A percentile compares a stretch with the other conserved stretches of the same genome.
Conservation (phyloP, 1,139 yeast species). For the Geotrichum klebahnii region DNA sequence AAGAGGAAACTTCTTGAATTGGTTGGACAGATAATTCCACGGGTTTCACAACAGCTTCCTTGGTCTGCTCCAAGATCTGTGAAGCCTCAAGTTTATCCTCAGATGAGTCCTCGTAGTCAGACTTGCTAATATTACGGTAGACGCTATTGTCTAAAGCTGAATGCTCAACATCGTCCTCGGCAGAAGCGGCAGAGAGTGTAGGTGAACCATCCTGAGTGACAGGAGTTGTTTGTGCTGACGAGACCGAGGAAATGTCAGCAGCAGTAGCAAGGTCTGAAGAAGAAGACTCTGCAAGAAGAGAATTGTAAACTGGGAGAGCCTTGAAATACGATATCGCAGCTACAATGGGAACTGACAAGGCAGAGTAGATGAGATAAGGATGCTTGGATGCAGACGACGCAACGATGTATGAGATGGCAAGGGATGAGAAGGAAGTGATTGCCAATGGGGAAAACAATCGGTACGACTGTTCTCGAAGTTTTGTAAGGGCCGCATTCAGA, state of each 20-base stretch:
- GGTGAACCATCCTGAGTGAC: constrained; percentile 1
- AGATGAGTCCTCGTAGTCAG: constrained; percentile 19
- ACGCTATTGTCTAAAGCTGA: constrained; percentile 31
- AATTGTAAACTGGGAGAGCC: constrained; percentile 10
- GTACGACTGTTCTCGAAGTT: constrained; percentile 3
- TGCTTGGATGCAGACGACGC: constrained; percentile 30
- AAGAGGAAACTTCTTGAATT: background rate
- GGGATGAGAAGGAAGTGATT: constrained; percentile 25
- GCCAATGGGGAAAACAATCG: constrained; percentile 22
- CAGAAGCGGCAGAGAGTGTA: background rate
- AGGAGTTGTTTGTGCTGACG: background rate
- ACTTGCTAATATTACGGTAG: constrained; percentile 23
- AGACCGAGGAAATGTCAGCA: background rate
- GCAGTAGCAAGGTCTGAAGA: constrained; percentile 1
- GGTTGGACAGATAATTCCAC: background rate
- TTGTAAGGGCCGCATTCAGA: constrained; percentile 9
- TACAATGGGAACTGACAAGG: constrained; percentile 28
- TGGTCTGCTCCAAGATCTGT: background rate
- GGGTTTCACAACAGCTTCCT: background rate
- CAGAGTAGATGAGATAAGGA: constrained; percentile 33
- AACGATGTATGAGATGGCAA: constrained; percentile 27
- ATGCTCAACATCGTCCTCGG: constrained; percentile 24
- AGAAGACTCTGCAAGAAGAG: constrained; percentile 15
- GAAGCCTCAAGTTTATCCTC: too few species aligned
- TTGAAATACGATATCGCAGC: constrained; percentile 14